Evolutionary conservation across 352 stramenopile genomes (phyloP), one percentile per base, ranked within the genome.

Genomic region (Phytophthora cactorum): DNA sequence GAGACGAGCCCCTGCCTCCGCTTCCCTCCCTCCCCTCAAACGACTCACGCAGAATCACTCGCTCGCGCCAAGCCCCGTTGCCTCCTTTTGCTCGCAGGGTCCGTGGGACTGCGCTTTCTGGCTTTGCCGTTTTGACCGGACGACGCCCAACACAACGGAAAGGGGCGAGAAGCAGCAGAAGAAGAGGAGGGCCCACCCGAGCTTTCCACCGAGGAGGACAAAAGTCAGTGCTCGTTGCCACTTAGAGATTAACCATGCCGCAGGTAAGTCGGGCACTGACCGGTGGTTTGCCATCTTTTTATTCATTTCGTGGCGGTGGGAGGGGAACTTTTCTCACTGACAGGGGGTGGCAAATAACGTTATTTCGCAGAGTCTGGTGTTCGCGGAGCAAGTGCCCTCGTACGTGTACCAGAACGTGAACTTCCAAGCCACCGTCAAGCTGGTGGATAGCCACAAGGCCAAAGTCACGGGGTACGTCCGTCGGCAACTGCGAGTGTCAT

Each of bases 371-470:
- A 86, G 67, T 59, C 70, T 92, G 29, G 77, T 78, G 51, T 91
- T 92, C 57, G 68, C 63, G 49, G 71, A 79, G 59, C 70, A 84
- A 59, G 67, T 79, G 63, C 82, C 84, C 6, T 54, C 84, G 55
- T 88, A 81, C 67, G 82, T 89, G 59, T 92, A 87, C 72, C 79
- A 78, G 51, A 79, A 87, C 28, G 74, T 84, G 45, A 78, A 46
- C 36, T 92, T 92, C 59, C 74, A 86, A 45, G 68, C 76, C 17
- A 73, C 55, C 2, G 77, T 92, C 32, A 85, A 86, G 67, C 77
- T 92, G 60, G 79, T 90, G 57, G 78, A 91, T 36, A 70, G 76
- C 51, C 73, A 87, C 59, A 88, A 89, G 58, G 52, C 53, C 34
- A 89, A 84, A 34, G 66, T 88, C 47, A 83, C 74, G 14, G 82